These are phyloP conservation scores for Chlamydomonas urium DNA, from an alignment of 139 green algal species.

Conservation along the genomic window DNA sequence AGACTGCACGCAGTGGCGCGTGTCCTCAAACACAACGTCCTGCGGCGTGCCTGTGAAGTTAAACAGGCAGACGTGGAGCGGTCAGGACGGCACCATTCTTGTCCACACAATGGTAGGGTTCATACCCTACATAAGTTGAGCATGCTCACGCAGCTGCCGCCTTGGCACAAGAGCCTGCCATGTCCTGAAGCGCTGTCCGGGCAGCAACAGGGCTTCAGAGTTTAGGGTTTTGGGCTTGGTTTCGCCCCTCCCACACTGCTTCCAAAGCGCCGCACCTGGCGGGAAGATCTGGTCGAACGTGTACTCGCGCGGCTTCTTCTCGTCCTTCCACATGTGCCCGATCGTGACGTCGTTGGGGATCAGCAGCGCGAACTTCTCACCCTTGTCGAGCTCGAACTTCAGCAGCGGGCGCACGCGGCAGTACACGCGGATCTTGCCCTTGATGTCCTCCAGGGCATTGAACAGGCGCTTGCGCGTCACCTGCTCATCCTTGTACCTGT, in stretches of 20 bases:
- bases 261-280: not conserved
- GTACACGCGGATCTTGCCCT: constrained; percentile 96
- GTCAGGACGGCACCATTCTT: too few species aligned
- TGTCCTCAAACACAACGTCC: constrained; percentile 94
- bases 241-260: too few species aligned
- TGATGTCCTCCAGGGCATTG: constrained; percentile 91
- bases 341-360: constrained; percentile 86
- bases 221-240: too few species aligned
- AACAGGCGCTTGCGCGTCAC: constrained; percentile 71
- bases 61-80: too few species aligned
- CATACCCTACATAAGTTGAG: too few species aligned
- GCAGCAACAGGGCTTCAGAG: too few species aligned
- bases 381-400: constrained; percentile 59
- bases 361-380: constrained; percentile 41
- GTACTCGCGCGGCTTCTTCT: constrained; percentile 85
- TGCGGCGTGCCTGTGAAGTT: constrained; percentile 65
- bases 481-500: constrained; percentile 82
- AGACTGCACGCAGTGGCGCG: constrained; percentile 89
- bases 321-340: constrained; percentile 85
- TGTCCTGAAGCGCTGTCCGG: too few species aligned
- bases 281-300: constrained; percentile 68
- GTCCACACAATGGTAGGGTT: too few species aligned
- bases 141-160: too few species aligned
- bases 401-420: constrained; percentile 84
- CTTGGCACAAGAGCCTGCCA: too few species aligned